phyloP scores from a whole-genome alignment of 495 filamentous ascomycete species.

The Penicillium lagena region DNA sequence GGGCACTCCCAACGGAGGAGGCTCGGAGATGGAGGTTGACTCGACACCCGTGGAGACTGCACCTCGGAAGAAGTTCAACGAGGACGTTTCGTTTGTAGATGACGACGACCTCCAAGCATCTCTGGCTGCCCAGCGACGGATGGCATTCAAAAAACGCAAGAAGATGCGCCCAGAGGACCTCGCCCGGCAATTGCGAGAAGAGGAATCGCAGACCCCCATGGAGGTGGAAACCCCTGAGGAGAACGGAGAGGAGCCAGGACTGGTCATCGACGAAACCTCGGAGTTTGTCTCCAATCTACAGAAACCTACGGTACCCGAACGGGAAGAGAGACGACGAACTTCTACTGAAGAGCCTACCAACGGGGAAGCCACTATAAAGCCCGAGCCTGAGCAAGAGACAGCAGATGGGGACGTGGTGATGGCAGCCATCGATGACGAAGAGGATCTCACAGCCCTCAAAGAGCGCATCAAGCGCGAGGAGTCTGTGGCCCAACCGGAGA shows the following conservation, averaged over 20 bases:
- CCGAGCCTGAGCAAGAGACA: conserved; percentile 42
- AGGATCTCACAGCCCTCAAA: conserved; percentile 27
- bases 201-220: conserved; percentile 52
- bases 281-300: conserved; percentile 87
- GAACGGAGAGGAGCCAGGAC: conserved; percentile 56
- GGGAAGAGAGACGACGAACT: conserved; percentile 30
- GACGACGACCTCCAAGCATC: conserved; percentile 90
- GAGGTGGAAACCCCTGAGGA: conserved; percentile 40
- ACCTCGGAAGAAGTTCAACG: conserved; percentile 54
- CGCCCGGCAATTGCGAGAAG: conserved; percentile 73
- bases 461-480: conserved; percentile 47
- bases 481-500: conserved; percentile 37
- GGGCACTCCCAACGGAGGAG: conserved; percentile 30
- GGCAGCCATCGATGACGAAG: conserved; percentile 49
- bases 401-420: conserved; percentile 57
- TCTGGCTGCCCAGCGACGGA: conserved; percentile 70
- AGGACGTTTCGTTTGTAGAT: conserved; percentile 70
- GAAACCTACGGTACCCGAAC: conserved; percentile 60
- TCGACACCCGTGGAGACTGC: conserved; percentile 30
- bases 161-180: conserved; percentile 77
- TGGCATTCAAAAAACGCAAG: conserved; percentile 86
- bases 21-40: conserved; percentile 72
- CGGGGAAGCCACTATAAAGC: conserved; percentile 39
- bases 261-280: conserved; percentile 90
- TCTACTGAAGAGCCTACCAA: conserved; percentile 21